Conservation (phyloP, 306 rosid genomes). For the Trichosanthes cucumerina region DNA sequence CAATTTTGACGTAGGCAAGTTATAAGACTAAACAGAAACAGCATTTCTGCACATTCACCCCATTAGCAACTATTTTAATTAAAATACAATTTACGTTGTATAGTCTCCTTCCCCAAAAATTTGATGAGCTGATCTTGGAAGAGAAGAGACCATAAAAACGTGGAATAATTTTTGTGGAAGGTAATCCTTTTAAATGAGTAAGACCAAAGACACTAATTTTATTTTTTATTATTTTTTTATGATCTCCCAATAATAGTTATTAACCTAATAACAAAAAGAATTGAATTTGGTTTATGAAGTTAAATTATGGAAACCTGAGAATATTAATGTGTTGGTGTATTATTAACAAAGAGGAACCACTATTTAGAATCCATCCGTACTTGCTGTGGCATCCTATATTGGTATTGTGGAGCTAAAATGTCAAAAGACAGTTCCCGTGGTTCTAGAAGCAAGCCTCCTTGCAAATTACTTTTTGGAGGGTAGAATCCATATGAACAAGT, state of each 20-base stretch:
- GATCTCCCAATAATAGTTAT: background rate
- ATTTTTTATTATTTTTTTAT: background rate
- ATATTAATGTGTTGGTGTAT: background rate
- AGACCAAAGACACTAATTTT: background rate
- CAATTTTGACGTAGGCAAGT: background rate
- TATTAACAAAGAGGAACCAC: background rate
- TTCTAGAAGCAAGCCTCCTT: constrained; percentile 1
- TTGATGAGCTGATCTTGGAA: background rate
- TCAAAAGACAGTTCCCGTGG: background rate
- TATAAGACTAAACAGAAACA: background rate
- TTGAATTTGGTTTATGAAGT: background rate
- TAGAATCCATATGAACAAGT: background rate
- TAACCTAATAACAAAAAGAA: background rate
- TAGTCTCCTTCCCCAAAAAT: background rate
- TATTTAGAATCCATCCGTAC: background rate
- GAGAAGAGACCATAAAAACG: background rate
- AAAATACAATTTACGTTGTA: background rate
- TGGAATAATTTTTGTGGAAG: background rate
- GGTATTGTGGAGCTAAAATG: background rate
- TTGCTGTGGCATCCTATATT: background rate
- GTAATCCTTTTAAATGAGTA: background rate
- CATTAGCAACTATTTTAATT: background rate
- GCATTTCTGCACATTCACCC: background rate
- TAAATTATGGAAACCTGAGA: background rate
- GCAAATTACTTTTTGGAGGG: background rate